Evolutionary conservation across 1,284 basidiomycete species (phyloP).

Genomic region (Puccinia hordei): DNA sequence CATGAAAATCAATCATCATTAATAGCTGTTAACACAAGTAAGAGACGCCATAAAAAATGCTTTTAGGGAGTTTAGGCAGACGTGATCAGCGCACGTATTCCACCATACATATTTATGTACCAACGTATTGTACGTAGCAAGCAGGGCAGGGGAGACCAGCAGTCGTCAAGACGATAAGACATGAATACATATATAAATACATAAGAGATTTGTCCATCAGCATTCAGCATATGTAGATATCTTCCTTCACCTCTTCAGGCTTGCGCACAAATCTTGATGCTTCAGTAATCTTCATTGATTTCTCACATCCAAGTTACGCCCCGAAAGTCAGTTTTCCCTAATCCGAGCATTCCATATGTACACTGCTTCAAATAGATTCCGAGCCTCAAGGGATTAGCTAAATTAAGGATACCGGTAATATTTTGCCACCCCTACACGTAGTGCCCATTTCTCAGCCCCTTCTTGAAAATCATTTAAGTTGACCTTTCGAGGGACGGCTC

Average conservation of each 20-base stretch:
- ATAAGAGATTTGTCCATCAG: background rate
- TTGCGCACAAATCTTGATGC: constrained; percentile 7
- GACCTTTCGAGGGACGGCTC: background rate
- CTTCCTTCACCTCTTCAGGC: background rate
- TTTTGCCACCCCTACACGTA: background rate
- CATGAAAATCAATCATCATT: background rate
- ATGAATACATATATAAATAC: background rate
- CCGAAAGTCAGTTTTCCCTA: background rate
- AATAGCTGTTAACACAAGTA: background rate
- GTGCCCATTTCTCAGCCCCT: background rate
- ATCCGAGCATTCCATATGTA: background rate
- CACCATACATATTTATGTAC: background rate
- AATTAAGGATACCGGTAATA: background rate
- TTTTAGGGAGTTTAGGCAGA: background rate
- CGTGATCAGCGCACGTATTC: constrained; percentile 13
- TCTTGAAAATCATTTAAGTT: background rate
- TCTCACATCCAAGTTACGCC: background rate
- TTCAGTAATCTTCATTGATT: background rate
- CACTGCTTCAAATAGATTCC: background rate
- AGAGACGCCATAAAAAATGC: background rate
- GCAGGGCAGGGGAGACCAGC: background rate
- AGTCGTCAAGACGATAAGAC: background rate
- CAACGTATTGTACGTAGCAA: background rate
- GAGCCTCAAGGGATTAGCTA: background rate
- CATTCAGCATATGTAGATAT: too few relatives aligned